Percentiles rank a stretch among this genome's conserved stretches.
Evolutionary conservation across 2,329 filamentous ascomycete species (phyloP).

Genomic region (Cryphonectria naterciae): DNA sequence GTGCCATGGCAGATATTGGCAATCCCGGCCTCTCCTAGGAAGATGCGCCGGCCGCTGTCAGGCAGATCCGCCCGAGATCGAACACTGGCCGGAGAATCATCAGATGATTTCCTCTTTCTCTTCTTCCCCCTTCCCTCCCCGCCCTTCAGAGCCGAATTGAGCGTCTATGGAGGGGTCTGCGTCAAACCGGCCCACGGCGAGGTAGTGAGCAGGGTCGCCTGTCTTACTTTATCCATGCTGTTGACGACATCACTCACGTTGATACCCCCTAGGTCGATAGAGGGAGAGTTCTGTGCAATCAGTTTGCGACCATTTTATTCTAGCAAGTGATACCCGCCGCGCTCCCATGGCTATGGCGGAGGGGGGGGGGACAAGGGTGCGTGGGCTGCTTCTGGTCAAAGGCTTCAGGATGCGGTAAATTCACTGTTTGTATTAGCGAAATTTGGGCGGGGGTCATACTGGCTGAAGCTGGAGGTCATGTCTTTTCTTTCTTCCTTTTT

Average conservation of each 20-base stretch:
- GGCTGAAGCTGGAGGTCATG: neutral
- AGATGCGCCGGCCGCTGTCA: slow-evolving; percentile 16
- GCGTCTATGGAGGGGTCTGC: neutral
- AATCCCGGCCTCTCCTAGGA: slow-evolving; percentile 32
- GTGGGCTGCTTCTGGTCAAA: neutral
- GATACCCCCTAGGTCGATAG: neutral
- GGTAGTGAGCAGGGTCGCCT: neutral
- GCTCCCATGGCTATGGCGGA: slow-evolving; percentile 9
- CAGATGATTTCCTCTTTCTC: neutral
- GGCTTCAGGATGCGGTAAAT: neutral
- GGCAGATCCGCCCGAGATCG: neutral
- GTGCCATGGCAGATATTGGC: slow-evolving; percentile 57
- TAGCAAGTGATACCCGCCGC: slow-evolving; percentile 24
- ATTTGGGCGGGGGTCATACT: neutral
- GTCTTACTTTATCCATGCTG: neutral
- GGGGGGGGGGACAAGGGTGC: no score
- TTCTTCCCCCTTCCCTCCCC: no score
- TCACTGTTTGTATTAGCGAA: neutral
- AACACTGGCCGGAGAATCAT: neutral
- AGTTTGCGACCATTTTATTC: neutral
- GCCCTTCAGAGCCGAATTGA: neutral
- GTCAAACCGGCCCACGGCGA: neutral
- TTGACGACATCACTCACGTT: neutral
- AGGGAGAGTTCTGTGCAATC: neutral
- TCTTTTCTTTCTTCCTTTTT: neutral